A percentile compares a stretch with the other conserved stretches of the same genome.
These are phyloP conservation scores for Scutellaria minor DNA, from an alignment of 257 asterid genomes.

Conservation along the genomic window DNA sequence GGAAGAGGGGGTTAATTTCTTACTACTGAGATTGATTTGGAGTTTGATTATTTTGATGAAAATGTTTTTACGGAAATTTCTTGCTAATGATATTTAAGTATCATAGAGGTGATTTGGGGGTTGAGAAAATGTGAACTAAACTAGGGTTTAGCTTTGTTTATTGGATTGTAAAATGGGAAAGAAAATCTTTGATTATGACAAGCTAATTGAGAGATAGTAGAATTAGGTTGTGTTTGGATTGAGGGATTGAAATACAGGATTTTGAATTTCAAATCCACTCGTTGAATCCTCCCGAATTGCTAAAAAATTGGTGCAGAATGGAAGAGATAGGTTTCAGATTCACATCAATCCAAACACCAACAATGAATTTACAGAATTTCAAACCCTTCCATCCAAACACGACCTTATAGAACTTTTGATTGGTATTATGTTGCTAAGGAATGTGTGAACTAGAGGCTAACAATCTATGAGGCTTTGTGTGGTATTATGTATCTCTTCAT, in stretches of 20 bases:
- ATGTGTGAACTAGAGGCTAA: not conserved
- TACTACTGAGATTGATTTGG: slow-evolving; percentile 17
- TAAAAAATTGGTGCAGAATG: not conserved
- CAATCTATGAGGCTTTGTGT: not conserved
- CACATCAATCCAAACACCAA: not conserved
- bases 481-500: not conserved
- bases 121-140: not conserved
- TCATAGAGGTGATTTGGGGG: not conserved
- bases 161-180: not conserved
- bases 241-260: not conserved
- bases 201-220: not conserved
- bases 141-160: slow-evolving; percentile 1
- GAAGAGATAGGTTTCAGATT: not conserved
- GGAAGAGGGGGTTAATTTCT: slow-evolving; percentile 6
- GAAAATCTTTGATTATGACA: not conserved
- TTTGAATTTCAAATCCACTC: not conserved
- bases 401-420: not conserved
- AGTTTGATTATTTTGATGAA: not conserved
- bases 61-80: not conserved
- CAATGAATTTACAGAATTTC: not conserved
- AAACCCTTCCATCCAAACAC: not conserved
- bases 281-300: not conserved
- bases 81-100: not conserved
- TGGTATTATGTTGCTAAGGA: no score
- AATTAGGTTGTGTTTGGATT: not conserved